Conservation (phyloP, 2,329 filamentous ascomycete species). For the Chalaropsis thielavioides region DNA sequence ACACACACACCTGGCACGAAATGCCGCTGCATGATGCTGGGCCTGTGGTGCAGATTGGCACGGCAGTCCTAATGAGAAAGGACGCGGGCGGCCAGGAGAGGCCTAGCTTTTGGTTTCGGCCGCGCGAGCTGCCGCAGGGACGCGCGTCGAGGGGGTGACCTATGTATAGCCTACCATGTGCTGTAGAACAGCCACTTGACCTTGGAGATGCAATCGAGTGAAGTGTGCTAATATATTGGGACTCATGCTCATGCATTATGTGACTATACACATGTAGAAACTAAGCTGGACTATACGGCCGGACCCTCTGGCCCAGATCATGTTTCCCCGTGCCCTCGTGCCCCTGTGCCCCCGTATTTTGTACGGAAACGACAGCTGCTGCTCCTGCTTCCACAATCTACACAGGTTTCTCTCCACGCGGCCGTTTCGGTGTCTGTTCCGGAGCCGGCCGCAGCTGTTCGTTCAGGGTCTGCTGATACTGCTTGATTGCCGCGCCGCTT, state of each 20-base stretch:
- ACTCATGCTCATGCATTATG: too few relatives aligned
- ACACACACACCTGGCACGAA: not conserved
- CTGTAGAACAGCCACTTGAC: not conserved
- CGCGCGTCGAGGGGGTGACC: not conserved
- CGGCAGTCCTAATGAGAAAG: not conserved
- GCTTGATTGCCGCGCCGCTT: not conserved
- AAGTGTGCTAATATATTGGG: too few relatives aligned
- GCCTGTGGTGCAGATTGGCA: not conserved
- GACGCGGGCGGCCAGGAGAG: not conserved
- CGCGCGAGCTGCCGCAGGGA: not conserved
- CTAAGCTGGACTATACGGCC: too few relatives aligned
- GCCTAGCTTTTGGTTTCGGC: not conserved
- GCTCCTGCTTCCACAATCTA: too few relatives aligned
- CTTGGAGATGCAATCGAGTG: too few relatives aligned
- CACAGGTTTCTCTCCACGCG: too few relatives aligned
- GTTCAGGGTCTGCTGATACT: not conserved
- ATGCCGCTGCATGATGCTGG: not conserved
- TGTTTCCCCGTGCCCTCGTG: too few relatives aligned
- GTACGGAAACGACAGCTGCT: too few relatives aligned
- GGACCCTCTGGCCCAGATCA: too few relatives aligned
- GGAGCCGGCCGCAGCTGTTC: not conserved
- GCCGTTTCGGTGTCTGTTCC: not conserved
- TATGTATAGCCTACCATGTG: not conserved
- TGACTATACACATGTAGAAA: too few relatives aligned
- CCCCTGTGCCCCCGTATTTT: too few relatives aligned